These are phyloP conservation scores for Harringtonia lauricola DNA, from an alignment of 2,329 filamentous ascomycete species.

Conservation along the genomic window DNA sequence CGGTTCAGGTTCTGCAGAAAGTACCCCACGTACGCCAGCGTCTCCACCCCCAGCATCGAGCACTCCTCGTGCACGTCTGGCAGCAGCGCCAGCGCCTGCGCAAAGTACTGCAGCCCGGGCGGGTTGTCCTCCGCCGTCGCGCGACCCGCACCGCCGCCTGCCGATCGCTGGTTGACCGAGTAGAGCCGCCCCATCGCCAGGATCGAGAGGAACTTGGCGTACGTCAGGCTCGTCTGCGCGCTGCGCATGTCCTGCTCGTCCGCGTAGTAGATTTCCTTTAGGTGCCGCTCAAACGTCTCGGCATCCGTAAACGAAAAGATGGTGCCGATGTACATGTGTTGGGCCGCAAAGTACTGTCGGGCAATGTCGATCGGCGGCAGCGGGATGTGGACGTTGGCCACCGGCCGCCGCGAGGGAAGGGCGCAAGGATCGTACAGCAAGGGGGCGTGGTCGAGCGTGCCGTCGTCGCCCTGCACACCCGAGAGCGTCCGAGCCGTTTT, in stretches of 20 bases:
- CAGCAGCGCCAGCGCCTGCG: slow-evolving; percentile 36
- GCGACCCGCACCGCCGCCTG: too few relatives aligned
- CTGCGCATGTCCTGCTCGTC: slow-evolving; percentile 29
- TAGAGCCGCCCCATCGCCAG: slow-evolving; percentile 46
- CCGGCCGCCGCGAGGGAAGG: slow-evolving; percentile 20
- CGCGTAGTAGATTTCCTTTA: slow-evolving; percentile 28
- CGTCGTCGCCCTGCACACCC: slow-evolving; percentile 16
- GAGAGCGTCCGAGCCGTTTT: slow-evolving; percentile 24
- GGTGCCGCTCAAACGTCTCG: slow-evolving; percentile 31
- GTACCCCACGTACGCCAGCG: slow-evolving; percentile 41
- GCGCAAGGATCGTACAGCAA: slow-evolving; percentile 23
- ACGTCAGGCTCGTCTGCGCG: slow-evolving; percentile 33
- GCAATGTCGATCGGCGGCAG: slow-evolving; percentile 40
- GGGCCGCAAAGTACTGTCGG: slow-evolving; percentile 27
- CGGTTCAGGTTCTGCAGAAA: slow-evolving; percentile 47
- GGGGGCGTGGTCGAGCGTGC: slow-evolving; percentile 18
- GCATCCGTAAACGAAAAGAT: slow-evolving; percentile 43
- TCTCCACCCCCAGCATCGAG: slow-evolving; percentile 42
- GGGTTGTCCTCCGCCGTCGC: slow-evolving; percentile 25
- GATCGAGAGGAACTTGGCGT: slow-evolving; percentile 40
- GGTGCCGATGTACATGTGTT: slow-evolving; percentile 45
- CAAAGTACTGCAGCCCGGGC: slow-evolving; percentile 44
- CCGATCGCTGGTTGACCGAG: slow-evolving; percentile 35
- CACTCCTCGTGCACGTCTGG: slow-evolving; percentile 45
- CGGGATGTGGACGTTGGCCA: slow-evolving; percentile 14